Base-by-base conservation (phyloP, 164 flowering plant genomes). In the Dillenia turbinata region DNA sequence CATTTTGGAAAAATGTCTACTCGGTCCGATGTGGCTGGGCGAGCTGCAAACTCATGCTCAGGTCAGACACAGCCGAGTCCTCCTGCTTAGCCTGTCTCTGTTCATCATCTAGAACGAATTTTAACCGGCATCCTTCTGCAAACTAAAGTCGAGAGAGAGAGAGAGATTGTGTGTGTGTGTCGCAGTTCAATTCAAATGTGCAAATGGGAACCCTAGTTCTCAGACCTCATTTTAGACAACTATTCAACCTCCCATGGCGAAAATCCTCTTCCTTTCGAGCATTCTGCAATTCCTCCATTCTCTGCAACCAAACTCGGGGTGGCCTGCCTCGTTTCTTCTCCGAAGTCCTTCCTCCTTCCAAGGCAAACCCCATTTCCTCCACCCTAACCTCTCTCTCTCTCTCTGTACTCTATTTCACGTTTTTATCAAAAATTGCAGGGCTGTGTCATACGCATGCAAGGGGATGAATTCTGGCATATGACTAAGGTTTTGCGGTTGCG, bases 391-490 rank as follows among this genome's bases (percentile, higher is more conserved):
- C 43, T 49, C 48, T 26, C 49, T 50, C 56, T 50, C 33, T 57
- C 52, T 60, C 50, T 16, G 9, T 49, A 47, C 22, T 51, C 8
- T 45, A 11, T 16, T 5, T 43, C 12, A 12, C 10, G 22, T 51
- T 68, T 11, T 55, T 17, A 8, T 1, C 17, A 8, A 53, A 59
- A 11, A n/a, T n/a, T 79, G 65, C 83, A 93, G 98, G 97, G 88
- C 54, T 68, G 69, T 57, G 48, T 77, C 45, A 81, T 87, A 60
- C 81, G 92, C 43, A 73, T 90, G 9, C 72, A 79, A 73, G 97
- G 98, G n/a, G 96, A 89, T 67, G 97, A 90, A 49, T 87, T 90
- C 75, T 77, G 87, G 80, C 98, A 93, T 61, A 93, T 90, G 92
- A 79, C 85, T 7, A 90, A 80, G 73, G 96, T 93, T 44, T 76